Evolutionary conservation across 345 rosid genomes (phyloP), one percentile per base, ranked within the genome.

Genomic region (Luvunga scandens): DNA sequence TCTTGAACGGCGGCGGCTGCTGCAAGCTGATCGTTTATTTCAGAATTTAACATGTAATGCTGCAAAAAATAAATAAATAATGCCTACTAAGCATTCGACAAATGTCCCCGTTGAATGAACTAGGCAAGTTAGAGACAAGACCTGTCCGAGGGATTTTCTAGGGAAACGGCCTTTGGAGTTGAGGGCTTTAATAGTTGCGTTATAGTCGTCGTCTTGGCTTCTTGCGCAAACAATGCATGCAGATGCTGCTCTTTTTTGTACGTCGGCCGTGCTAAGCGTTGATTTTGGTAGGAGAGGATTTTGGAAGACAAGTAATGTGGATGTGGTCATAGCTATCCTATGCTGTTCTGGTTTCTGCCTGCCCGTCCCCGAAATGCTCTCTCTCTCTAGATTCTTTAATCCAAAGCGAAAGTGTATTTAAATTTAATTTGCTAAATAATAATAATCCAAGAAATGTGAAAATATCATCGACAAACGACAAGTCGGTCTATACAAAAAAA

Each of bases 121-220:
- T 12, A 22, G 6, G 9, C 19, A 12, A 10, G 12, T 22, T 10
- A 57, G 39, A 9, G 57, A 53, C 6, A 21, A 79, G 75, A 93
- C 99, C 96, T 95, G 97, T 80, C 99, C 97, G 4, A 93, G 95
- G 61, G 98, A 92, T 87, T 93, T 95, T 36, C 94, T 87, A n/a
- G 97, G 98, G 36, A 86, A 85, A 3, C 95, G 96, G 39, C 92
- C 95, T 60, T 83, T 91, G 79, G 97, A 92, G 80, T 93, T 93
- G 85, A 95, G 99, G 34, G 95, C 92, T 76, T 79, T 88, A 75
- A 95, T 85, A 27, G 97, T 95, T 78, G 94, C 87, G 86, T 91
- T 90, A 86, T 92, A 93, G 78, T 95, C 98, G 78, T 95, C 98
- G 77, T 95, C 97, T 68, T 87, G 78, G 84, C 86, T 87, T 81